Evolutionary conservation across 1,284 basidiomycete species (phyloP).

Genomic region (Hymenochaete sp.): DNA sequence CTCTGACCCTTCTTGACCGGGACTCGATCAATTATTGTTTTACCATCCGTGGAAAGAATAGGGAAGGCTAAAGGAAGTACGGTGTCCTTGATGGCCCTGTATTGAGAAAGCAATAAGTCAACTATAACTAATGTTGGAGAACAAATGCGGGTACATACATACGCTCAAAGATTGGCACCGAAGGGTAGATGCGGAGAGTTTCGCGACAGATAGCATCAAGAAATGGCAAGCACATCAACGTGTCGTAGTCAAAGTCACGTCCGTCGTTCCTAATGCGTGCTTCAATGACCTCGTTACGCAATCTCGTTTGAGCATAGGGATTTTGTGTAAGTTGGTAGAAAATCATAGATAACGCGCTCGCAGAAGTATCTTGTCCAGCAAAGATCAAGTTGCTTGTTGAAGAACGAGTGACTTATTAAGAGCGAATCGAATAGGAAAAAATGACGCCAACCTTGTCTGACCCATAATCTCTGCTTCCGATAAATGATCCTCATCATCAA

Average conservation of each 20-base stretch:
- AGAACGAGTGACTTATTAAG: conserved; percentile 5
- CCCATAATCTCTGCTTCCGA: conserved; percentile 27
- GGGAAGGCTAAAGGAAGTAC: conserved; percentile 18
- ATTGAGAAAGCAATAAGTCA: not conserved
- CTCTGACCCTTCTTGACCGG: conserved; percentile 11
- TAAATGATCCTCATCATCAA: conserved; percentile 24
- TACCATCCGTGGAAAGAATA: conserved; percentile 12
- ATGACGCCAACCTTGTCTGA: conserved; percentile 26
- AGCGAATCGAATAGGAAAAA: conserved; percentile 4
- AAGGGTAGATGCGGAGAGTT: conserved; percentile 22
- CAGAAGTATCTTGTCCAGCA: conserved; percentile 26
- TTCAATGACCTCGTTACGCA: conserved; percentile 23
- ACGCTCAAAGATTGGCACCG: conserved; percentile 10
- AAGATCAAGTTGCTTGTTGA: conserved; percentile 24
- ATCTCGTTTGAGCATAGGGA: conserved; percentile 21
- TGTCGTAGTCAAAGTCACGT: conserved; percentile 25
- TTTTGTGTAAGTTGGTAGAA: conserved; percentile 23
- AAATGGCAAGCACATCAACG: conserved; percentile 25
- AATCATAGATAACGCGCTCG: conserved; percentile 23
- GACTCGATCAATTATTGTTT: conserved; percentile 9
- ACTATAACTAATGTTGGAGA: conserved; percentile 3
- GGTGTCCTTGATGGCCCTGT: conserved; percentile 15
- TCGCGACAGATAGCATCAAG: conserved; percentile 30
- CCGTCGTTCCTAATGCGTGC: conserved; percentile 19
- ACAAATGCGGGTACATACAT: conserved; percentile 13